Conservation (phyloP, 495 filamentous ascomycete genomes). For the Annulohypoxylon stygium region DNA sequence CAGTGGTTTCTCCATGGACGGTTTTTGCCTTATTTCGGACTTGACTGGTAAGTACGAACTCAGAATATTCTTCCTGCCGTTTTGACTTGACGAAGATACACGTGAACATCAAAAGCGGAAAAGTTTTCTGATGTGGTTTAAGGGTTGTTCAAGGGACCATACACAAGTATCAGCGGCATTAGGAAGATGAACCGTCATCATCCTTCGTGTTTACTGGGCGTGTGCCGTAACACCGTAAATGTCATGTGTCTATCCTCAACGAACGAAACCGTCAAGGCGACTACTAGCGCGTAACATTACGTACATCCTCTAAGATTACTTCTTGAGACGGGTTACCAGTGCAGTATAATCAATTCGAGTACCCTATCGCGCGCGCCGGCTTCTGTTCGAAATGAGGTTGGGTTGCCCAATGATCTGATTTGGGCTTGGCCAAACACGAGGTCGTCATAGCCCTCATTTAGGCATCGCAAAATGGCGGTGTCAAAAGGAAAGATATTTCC, state of each 20-base stretch:
- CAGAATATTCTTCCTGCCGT: too few species aligned
- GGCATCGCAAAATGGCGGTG: constrained; percentile 25
- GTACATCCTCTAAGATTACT: constrained; percentile 20
- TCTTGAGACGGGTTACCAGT: constrained; percentile 38
- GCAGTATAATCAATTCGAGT: constrained; percentile 44
- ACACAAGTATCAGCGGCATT: too few species aligned
- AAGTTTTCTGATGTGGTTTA: too few species aligned
- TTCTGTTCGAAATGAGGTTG: constrained; percentile 33
- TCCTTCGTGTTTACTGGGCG: too few species aligned
- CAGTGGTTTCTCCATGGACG: too few species aligned
- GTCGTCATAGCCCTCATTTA: constrained; percentile 49
- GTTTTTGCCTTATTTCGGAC: too few species aligned
- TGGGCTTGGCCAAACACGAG: constrained; percentile 50
- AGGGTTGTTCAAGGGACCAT: too few species aligned
- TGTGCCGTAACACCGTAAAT: too few species aligned
- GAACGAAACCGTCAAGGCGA: not conserved
- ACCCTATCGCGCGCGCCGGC: constrained; percentile 40
- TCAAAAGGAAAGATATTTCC: constrained; percentile 39
- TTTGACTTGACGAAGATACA: too few species aligned
- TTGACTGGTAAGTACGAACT: too few species aligned
- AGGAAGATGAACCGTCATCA: too few species aligned
- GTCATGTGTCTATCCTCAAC: not conserved
- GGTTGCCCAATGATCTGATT: constrained; percentile 49
- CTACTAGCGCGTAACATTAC: constrained; percentile 1
- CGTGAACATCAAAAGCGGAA: too few species aligned